phyloP scores from a whole-genome alignment of 1,284 basidiomycete genomes.

The Leucoagaricus sp. region DNA sequence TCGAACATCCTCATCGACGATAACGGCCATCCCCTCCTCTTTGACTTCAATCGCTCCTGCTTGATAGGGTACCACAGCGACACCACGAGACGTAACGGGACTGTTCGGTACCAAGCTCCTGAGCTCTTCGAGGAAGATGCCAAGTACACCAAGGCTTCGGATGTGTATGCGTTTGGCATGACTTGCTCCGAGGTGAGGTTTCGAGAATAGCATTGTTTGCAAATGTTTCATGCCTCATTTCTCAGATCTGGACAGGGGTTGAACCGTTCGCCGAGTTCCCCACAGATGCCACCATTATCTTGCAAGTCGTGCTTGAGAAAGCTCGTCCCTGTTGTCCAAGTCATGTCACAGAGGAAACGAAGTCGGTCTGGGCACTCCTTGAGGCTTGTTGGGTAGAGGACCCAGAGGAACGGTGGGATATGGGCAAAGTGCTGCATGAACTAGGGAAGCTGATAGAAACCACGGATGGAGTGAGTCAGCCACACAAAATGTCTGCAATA shows the following conservation, averaged over 20 bases:
- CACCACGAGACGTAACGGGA: slow-evolving; percentile 21
- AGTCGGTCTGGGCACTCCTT: not conserved
- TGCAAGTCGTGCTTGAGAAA: not conserved
- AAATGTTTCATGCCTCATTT: not conserved
- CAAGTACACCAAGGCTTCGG: not conserved
- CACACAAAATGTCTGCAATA: too few species aligned
- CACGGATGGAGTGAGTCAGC: too few species aligned
- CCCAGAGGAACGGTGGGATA: too few species aligned
- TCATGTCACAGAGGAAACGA: not conserved
- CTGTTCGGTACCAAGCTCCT: slow-evolving; percentile 22
- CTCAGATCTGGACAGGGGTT: not conserved
- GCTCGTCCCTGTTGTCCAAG: too few species aligned
- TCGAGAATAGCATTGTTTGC: not conserved
- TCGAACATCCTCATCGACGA: slow-evolving; percentile 26
- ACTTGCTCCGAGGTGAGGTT: not conserved
- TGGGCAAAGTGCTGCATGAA: too few species aligned
- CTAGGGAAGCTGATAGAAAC: too few species aligned
- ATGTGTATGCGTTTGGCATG: not conserved
- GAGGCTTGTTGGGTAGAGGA: not conserved
- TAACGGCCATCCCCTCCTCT: slow-evolving; percentile 20
- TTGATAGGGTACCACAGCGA: slow-evolving; percentile 20
- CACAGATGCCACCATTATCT: not conserved
- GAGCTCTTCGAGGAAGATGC: not conserved
- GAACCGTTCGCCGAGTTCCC: not conserved
- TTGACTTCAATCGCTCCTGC: slow-evolving; percentile 27